Evolutionary conservation across 163 green algal species (phyloP).

Genomic region (Picocystis sp.): DNA sequence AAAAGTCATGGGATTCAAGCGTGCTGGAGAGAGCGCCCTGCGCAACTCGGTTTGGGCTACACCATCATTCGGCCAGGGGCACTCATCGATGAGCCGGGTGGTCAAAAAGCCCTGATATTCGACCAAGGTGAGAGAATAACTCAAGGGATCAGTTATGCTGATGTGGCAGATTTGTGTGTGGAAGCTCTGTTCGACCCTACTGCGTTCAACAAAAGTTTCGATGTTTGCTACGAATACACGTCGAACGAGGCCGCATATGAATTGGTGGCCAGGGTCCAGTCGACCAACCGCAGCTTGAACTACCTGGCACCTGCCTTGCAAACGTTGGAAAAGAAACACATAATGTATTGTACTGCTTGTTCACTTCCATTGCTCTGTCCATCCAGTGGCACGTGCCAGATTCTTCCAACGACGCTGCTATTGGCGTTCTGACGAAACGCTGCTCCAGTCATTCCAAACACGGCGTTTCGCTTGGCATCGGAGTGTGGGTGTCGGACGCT

Average conservation of each 20-base stretch:
- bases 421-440: too few species aligned
- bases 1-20: slow-evolving; percentile 26
- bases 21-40: slow-evolving; percentile 64
- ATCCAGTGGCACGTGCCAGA: too few species aligned
- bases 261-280: slow-evolving; percentile 41
- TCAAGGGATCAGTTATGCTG: slow-evolving; percentile 63
- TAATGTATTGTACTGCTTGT: slow-evolving; percentile 19
- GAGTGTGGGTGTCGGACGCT: too few species aligned
- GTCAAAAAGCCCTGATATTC: slow-evolving; percentile 91
- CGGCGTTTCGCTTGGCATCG: too few species aligned
- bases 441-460: too few species aligned
- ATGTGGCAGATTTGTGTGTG: slow-evolving; percentile 92
- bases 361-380: too few species aligned
- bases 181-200: slow-evolving; percentile 62
- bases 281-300: slow-evolving; percentile 65
- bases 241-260: slow-evolving; percentile 20
- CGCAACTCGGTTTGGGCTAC: slow-evolving; percentile 74
- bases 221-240: slow-evolving; percentile 77
- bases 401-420: too few species aligned
- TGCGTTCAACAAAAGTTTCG: slow-evolving; percentile 87
- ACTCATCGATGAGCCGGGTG: slow-evolving; percentile 77
- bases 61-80: slow-evolving; percentile 65
- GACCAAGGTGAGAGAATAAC: slow-evolving; percentile 77
- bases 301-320: slow-evolving; percentile 74
- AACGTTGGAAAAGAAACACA: slow-evolving; percentile 75